phyloP scores from a whole-genome alignment of 2,329 filamentous ascomycete genomes.

The Dothistroma septosporum region DNA sequence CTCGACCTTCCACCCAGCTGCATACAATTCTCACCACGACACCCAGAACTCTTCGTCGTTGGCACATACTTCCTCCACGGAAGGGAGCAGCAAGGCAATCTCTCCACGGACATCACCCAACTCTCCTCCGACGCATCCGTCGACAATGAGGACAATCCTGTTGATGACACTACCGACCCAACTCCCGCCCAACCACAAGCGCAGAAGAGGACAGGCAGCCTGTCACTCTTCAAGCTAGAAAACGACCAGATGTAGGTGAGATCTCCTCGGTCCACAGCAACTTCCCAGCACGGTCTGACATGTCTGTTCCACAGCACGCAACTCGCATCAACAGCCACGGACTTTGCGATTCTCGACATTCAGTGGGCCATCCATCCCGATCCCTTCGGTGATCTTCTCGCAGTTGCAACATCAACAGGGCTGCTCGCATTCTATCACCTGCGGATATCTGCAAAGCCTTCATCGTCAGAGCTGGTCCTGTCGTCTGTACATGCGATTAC shows the following conservation, averaged over 20 bases:
- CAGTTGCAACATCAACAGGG: constrained; percentile 73
- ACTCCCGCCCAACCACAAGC: constrained; percentile 2
- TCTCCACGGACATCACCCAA: neutral
- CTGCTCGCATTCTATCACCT: constrained; percentile 62
- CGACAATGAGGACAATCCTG: constrained; percentile 13
- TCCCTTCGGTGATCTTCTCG: constrained; percentile 51
- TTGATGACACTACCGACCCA: constrained; percentile 1
- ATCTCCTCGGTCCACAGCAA: neutral
- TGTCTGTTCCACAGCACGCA: constrained; percentile 31
- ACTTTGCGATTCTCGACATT: constrained; percentile 63
- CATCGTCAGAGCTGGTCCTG: constrained; percentile 36
- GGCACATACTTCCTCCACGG: constrained; percentile 78
- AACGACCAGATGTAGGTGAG: constrained; percentile 52
- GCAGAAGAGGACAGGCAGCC: constrained; percentile 61
- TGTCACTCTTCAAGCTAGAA: constrained; percentile 61
- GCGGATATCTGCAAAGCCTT: neutral
- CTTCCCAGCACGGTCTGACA: neutral
- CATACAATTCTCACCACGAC: constrained; percentile 64
- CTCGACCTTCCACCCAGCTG: constrained; percentile 71
- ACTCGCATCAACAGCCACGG: constrained; percentile 21
- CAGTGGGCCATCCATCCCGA: constrained; percentile 63
- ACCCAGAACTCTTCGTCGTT: constrained; percentile 66
- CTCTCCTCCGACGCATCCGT: constrained; percentile 1
- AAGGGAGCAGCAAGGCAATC: constrained; percentile 16
- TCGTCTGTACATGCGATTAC: constrained; percentile 41